A percentile compares a stretch with the other conserved stretches of the same genome.
These are phyloP conservation scores for Pulveroboletus sp. DNA, from an alignment of 768 basidiomycete genomes.

Conservation along the genomic window DNA sequence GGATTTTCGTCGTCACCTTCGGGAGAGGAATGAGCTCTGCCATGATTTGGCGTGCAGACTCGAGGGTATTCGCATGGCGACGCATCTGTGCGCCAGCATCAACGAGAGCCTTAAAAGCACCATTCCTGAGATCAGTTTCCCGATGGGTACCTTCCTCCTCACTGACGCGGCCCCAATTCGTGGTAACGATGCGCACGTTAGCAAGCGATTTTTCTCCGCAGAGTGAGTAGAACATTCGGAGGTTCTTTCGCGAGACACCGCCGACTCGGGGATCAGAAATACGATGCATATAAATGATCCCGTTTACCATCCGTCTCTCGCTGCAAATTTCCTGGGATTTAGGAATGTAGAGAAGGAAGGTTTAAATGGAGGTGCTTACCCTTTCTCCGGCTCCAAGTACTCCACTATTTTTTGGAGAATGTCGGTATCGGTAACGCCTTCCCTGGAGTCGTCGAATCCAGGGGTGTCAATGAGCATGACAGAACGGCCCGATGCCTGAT, in stretches of 20 bases:
- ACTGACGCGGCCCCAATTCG: slow-evolving; percentile 41
- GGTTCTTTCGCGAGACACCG: slow-evolving; percentile 39
- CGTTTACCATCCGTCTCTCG: slow-evolving; percentile 29
- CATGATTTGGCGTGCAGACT: slow-evolving; percentile 42
- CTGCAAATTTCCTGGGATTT: neutral
- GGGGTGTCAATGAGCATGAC: slow-evolving; percentile 21
- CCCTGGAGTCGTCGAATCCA: slow-evolving; percentile 11
- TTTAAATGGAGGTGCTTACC: neutral
- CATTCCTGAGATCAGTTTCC: slow-evolving; percentile 30
- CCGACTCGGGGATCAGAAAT: slow-evolving; percentile 45
- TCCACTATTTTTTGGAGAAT: slow-evolving; percentile 16
- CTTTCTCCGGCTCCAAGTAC: neutral
- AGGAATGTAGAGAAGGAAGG: neutral
- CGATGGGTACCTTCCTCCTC: slow-evolving; percentile 25
- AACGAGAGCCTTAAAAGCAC: slow-evolving; percentile 41
- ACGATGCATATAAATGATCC: slow-evolving; percentile 47
- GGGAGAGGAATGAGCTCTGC: slow-evolving; percentile 33
- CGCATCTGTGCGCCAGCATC: slow-evolving; percentile 39
- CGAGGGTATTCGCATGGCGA: slow-evolving; percentile 36
- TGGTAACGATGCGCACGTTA: slow-evolving; percentile 47
- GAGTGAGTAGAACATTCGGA: slow-evolving; percentile 42
- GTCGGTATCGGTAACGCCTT: slow-evolving; percentile 17
- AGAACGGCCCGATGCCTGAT: neutral
- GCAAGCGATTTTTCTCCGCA: slow-evolving; percentile 41
- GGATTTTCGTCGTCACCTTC: slow-evolving; percentile 42